A percentile compares a stretch with the other conserved stretches of the same genome.
These are phyloP conservation scores for Ophiostoma novo-ulmi DNA, from an alignment of 2,329 filamentous ascomycete genomes.

Conservation along the genomic window DNA sequence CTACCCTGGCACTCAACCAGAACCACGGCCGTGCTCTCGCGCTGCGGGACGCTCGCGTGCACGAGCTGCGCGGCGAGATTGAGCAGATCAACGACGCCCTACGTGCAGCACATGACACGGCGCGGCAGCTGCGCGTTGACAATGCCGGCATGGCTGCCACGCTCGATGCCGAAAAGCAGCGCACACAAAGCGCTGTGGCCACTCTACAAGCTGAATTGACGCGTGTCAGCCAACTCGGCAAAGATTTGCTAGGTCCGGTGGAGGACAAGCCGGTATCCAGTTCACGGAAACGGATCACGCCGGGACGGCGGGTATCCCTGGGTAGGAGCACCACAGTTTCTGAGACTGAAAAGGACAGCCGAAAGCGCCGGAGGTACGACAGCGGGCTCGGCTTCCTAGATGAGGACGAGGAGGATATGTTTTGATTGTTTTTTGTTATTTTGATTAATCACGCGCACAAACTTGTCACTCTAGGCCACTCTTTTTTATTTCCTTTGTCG, in stretches of 20 bases:
- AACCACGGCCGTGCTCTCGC: conserved; percentile 46
- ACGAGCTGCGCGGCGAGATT: conserved; percentile 46
- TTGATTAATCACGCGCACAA: neutral
- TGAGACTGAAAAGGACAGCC: neutral
- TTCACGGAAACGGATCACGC: neutral
- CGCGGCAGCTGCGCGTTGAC: conserved; percentile 40
- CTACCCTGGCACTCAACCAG: conserved; percentile 35
- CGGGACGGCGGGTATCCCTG: neutral
- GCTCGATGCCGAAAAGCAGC: conserved; percentile 38
- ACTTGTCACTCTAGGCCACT: neutral
- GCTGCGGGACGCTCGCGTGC: conserved; percentile 46
- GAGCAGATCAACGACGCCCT: conserved; percentile 44
- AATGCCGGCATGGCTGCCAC: conserved; percentile 36
- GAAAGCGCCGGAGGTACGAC: conserved; percentile 47
- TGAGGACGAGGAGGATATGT: conserved; percentile 39
- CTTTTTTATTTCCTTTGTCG: neutral
- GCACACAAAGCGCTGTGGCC: conserved; percentile 44
- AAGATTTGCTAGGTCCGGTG: conserved; percentile 38
- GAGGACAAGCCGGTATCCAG: neutral
- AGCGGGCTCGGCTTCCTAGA: conserved; percentile 53
- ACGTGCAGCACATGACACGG: conserved; percentile 40
- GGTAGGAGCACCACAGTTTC: neutral
- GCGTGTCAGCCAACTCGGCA: conserved; percentile 44
- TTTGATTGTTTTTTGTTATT: neutral
- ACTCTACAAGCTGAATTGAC: conserved; percentile 50